Evolutionary conservation across 495 filamentous ascomycete genomes (phyloP), one percentile per base, ranked within the genome.

Genomic region (Apiosordaria backusii): DNA sequence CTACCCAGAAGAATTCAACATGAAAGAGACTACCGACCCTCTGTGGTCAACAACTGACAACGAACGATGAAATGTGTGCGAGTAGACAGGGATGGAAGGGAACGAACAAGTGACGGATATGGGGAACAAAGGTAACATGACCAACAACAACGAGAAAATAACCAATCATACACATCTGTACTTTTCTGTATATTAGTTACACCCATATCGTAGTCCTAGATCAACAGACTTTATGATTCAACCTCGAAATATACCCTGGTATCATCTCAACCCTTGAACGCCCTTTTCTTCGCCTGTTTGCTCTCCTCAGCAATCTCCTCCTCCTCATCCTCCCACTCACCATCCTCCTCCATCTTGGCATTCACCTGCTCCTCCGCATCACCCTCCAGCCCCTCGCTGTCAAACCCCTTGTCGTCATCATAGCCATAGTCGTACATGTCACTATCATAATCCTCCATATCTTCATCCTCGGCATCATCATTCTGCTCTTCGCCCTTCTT

Each of bases 311-410:
- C 72, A 70, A 81, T 81, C 67, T 82, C 79, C 53, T 78, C 77
- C 40, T 83, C 80, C 67, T 84, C 81, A 21, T 85, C 81, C 62
- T 83, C 80, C 79, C 82, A 85, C 67, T 84, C 82, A 13, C 78
- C 79, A 15, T 78, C 79, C 16, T 83, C 81, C 45, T 86, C 84
- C 62, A 84, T 82, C 65, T 76, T 79, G 55, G 83, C 76, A 64
- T 86, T 84, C 40, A 80, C 70, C 40, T 86, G 83, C 77, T 83
- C 82, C 61, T 89, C 86, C 3, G 86, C 88, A 35, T 88, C 86
- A 26, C 85, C 85, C 52, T 78, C 81, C 13, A 83, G 70, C 0
- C 83, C 83, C 65, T 84, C 82, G 52, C 83, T 84, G 57, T 84
- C 82, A 55, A 84, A 80, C 62, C 80, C 82, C 35, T 80, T 75